phyloP scores from a whole-genome alignment of 2,329 filamentous ascomycete genomes.

The Exophiala lecanii-corni region DNA sequence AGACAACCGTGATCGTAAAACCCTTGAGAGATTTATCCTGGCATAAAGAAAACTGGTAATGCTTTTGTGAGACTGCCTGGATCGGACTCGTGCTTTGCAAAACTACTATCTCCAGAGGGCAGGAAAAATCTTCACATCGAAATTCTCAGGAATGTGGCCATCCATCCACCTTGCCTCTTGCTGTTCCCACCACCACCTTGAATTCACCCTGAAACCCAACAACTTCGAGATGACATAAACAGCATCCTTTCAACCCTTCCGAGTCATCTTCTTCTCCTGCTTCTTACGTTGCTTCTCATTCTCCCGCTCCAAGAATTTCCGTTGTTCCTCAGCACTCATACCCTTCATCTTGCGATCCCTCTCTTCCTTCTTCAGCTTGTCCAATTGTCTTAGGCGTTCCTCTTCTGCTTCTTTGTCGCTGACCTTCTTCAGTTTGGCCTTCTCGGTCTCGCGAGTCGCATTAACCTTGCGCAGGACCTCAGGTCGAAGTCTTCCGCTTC shows the following conservation, averaged over 20 bases:
- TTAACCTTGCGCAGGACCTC: slow-evolving; percentile 85
- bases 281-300: slow-evolving; percentile 66
- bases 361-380: slow-evolving; percentile 79
- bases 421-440: slow-evolving; percentile 71
- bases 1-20: too few relatives aligned
- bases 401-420: slow-evolving; percentile 68
- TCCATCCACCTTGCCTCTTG: too few relatives aligned
- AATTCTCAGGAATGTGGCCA: too few relatives aligned
- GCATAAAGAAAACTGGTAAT: too few relatives aligned
- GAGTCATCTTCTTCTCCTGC: slow-evolving; percentile 59
- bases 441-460: slow-evolving; percentile 71
- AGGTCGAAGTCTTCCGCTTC: slow-evolving; percentile 75
- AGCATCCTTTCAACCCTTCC: slow-evolving; percentile 47
- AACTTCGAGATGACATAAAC: too few relatives aligned
- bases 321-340: slow-evolving; percentile 76
- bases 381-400: slow-evolving; percentile 48
- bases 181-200: too few relatives aligned
- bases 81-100: too few relatives aligned
- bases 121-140: too few relatives aligned
- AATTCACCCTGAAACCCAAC: too few relatives aligned
- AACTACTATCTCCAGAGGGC: too few relatives aligned
- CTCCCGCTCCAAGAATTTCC: slow-evolving; percentile 79
- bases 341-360: slow-evolving; percentile 73
- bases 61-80: too few relatives aligned
- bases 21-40: too few relatives aligned